Base-by-base conservation (phyloP, 2,329 filamentous ascomycete genomes). In the Calonectria honghensis region DNA sequence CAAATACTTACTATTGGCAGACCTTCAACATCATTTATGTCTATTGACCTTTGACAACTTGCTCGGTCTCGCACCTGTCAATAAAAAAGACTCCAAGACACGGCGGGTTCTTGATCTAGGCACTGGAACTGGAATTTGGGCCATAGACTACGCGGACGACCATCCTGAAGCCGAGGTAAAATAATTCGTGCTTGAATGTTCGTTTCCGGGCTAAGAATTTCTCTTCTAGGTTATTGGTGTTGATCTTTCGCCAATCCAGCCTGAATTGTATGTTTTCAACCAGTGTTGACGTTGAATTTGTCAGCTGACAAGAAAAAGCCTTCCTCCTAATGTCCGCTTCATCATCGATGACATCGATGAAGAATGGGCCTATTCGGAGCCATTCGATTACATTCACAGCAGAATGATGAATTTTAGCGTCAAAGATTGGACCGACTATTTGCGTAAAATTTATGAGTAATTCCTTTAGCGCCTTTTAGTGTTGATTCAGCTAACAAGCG, bases 301-400 rank as follows among this genome's bases (percentile, higher is more conserved):
- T 7, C 1, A 29, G 27, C 7, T 54, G 24, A 48, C n/a, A 54
- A 54, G 27, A 32, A 54, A 54, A 31, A 75, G 73, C 27, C 67
- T 73, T 2, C 73, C 74, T 4, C 74, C 74, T 0, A 75, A 75
- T n/a, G 37, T 73, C 10, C 68, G 59, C 1, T 76, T 76, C 18
- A 51, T 71, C 1, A 67, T 76, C 24, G 74, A 76, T 24, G 74
- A 76, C 6, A 71, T 76, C 10, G 74, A 76, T 4, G 72, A 76
- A 29, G 74, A 76, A 41, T 76, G 74, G 74, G 63, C 32, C 13
- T 76, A 74, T 27, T 45, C 68, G 3, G 31, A 52, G n/a, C 74
- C 72, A 1, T 76, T 76, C 41, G 74, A 76, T 39, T 76, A 74
- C 13, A 72, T 76, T 20, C 68, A 74, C 29, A 74, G 74, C 16